Conservation (phyloP, 352 stramenopile species). For the Globisporangium cylindrosporum region DNA sequence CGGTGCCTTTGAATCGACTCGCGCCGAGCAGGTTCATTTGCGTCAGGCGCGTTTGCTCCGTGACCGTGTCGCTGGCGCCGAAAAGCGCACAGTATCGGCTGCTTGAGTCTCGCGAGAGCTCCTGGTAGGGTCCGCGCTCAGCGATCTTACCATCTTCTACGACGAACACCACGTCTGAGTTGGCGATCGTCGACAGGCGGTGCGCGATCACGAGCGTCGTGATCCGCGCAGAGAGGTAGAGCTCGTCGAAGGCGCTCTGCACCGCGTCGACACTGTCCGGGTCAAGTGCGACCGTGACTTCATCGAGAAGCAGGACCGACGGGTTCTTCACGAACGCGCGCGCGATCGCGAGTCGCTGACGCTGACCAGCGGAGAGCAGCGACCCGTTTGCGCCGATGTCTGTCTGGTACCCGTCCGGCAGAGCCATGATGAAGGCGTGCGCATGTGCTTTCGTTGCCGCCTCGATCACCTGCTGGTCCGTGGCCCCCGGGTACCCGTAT, state of each 20-base stretch:
- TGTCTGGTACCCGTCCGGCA: conserved; percentile 84
- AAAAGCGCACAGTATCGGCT: conserved; percentile 8
- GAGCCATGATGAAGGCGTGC: conserved; percentile 62
- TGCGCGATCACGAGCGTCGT: conserved; percentile 92
- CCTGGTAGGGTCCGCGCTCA: conserved; percentile 34
- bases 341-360: conserved; percentile 74
- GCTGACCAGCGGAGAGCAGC: conserved; percentile 32
- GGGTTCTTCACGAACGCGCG: conserved; percentile 79
- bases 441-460: conserved; percentile 16
- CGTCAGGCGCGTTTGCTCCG: conserved; percentile 11
- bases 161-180: conserved; percentile 61
- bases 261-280: conserved; percentile 55
- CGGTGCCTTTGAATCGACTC: neutral
- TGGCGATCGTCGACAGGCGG: conserved; percentile 60
- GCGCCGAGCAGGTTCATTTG: conserved; percentile 7
- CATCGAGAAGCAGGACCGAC: conserved; percentile 73
- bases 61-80: neutral
- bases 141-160: conserved; percentile 49
- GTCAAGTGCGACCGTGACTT: conserved; percentile 73
- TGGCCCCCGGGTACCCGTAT: conserved; percentile 7
- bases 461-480: conserved; percentile 11
- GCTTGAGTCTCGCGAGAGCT: conserved; percentile 2
- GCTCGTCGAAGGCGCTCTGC: conserved; percentile 71
- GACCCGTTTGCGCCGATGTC: conserved; percentile 72
- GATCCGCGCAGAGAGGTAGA: conserved; percentile 25